Percentiles rank a stretch among this genome's conserved stretches.
phyloP scores from a whole-genome alignment of 2,329 filamentous ascomycete species.

The Fusarium sp. region DNA sequence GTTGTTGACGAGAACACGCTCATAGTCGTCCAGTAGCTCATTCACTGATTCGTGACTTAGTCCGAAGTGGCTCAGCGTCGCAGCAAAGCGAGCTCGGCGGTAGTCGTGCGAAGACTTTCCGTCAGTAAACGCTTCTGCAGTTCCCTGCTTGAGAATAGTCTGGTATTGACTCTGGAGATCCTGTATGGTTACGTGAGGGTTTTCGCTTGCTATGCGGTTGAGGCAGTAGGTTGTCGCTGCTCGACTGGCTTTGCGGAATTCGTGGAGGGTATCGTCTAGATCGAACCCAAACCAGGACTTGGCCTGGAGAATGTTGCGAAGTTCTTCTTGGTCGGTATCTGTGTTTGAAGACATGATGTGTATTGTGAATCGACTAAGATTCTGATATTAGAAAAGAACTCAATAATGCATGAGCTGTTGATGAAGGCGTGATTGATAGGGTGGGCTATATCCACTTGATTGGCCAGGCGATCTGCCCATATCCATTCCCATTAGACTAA shows the following conservation, averaged over 20 bases:
- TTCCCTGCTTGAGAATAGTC: constrained; percentile 50
- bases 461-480: no score
- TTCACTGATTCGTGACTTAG: constrained; percentile 32
- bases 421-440: constrained; percentile 1
- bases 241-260: constrained; percentile 56
- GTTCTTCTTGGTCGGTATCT: fast-evolving
- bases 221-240: constrained; percentile 51
- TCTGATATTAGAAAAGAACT: neutral
- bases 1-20: constrained; percentile 43
- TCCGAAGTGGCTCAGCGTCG: constrained; percentile 47
- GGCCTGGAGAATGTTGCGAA: neutral
- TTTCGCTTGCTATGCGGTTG: constrained; percentile 38
- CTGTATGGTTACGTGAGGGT: constrained; percentile 4
- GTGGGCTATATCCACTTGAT: neutral
- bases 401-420: neutral
- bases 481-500: neutral
- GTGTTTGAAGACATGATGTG: neutral
- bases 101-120: constrained; percentile 58
- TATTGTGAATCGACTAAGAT: neutral
- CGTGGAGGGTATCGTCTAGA: constrained; percentile 61
- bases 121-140: constrained; percentile 56
- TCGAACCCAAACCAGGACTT: constrained; percentile 59
- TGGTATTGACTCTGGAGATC: constrained; percentile 45
- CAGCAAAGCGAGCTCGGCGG: constrained; percentile 53
- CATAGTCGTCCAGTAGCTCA: constrained; percentile 46